A percentile compares a stretch with the other conserved stretches of the same genome.
These are phyloP conservation scores for Paradendryphiella salina DNA, from an alignment of 2,329 filamentous ascomycete species.

Conservation along the genomic window DNA sequence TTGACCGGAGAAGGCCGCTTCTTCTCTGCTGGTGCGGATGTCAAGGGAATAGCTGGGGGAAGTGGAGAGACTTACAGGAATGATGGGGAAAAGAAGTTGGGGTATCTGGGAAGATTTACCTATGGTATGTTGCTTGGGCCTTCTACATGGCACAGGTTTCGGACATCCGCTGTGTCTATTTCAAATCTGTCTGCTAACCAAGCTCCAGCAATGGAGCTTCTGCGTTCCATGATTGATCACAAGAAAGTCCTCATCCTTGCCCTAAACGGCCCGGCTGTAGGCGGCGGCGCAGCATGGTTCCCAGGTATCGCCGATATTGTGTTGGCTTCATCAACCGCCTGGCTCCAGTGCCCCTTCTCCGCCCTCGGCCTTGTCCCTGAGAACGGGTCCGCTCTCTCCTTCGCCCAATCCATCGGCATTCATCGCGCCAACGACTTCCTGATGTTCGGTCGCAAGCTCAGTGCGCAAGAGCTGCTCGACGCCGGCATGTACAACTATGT, in stretches of 20 bases:
- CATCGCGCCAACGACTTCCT: conserved; percentile 58
- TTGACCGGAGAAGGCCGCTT: conserved; percentile 56
- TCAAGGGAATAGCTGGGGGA: conserved; percentile 40
- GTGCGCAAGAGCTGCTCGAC: conserved; percentile 49
- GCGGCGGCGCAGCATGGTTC: conserved; percentile 58
- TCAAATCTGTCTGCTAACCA: too few species aligned
- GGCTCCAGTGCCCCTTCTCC: conserved; percentile 55
- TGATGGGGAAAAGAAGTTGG: conserved; percentile 42
- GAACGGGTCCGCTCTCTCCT: conserved; percentile 52
- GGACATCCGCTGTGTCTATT: too few species aligned
- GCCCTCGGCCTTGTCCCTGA: conserved; percentile 56
- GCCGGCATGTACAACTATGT: conserved; percentile 55
- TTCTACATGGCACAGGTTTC: too few species aligned
- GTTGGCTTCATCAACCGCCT: conserved; percentile 51
- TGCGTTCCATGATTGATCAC: conserved; percentile 56
- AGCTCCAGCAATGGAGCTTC: conserved; percentile 38
- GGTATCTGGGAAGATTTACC: conserved; percentile 30
- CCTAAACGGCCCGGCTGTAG: conserved; percentile 56
- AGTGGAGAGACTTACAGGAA: conserved; percentile 21
- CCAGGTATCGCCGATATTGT: conserved; percentile 55
- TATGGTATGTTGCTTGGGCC: conserved; percentile 34
- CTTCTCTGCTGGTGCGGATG: conserved; percentile 56
- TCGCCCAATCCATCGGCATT: conserved; percentile 55
- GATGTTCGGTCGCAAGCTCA: conserved; percentile 56
- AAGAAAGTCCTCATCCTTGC: conserved; percentile 56